phyloP scores from a whole-genome alignment of 2,329 filamentous ascomycete species.

The Raffaelea arxii region DNA sequence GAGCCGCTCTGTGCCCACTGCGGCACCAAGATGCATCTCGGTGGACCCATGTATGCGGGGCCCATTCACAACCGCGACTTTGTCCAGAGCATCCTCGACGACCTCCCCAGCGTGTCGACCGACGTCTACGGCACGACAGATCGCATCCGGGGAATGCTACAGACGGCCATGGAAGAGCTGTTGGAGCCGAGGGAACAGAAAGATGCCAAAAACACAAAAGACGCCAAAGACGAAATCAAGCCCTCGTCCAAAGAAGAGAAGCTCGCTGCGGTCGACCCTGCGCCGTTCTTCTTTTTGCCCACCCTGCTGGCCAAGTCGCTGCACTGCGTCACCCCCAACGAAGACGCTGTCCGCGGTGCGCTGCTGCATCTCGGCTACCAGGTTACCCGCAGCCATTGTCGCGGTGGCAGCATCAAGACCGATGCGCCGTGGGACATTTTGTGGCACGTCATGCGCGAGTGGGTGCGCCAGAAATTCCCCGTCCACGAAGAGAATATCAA shows the following conservation, averaged over 20 bases:
- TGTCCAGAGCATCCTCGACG: constrained; percentile 65
- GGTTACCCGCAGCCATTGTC: constrained; percentile 79
- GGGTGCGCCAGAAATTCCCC: constrained; percentile 71
- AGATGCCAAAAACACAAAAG: constrained; percentile 4
- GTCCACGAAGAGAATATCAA: constrained; percentile 65
- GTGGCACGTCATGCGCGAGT: constrained; percentile 91
- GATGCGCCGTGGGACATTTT: constrained; percentile 83
- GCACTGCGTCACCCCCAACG: constrained; percentile 70
- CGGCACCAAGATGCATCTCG: constrained; percentile 74
- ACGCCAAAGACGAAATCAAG: not conserved
- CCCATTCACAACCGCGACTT: constrained; percentile 79
- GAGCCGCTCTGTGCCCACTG: constrained; percentile 70
- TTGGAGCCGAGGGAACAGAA: constrained; percentile 17
- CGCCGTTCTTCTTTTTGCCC: constrained; percentile 82
- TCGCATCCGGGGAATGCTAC: constrained; percentile 85
- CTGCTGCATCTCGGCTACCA: constrained; percentile 71
- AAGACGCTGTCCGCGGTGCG: constrained; percentile 71
- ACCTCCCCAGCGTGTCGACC: constrained; percentile 56
- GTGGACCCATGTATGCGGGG: constrained; percentile 91
- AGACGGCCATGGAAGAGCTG: constrained; percentile 72
- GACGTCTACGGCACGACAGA: constrained; percentile 69
- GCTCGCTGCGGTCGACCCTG: constrained; percentile 57
- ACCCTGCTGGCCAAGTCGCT: constrained; percentile 65
- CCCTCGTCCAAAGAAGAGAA: constrained; percentile 29
- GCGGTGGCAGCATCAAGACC: constrained; percentile 84